phyloP scores from a whole-genome alignment of 192 early-diverging fungal species.

The Obelidium mucronatum region DNA sequence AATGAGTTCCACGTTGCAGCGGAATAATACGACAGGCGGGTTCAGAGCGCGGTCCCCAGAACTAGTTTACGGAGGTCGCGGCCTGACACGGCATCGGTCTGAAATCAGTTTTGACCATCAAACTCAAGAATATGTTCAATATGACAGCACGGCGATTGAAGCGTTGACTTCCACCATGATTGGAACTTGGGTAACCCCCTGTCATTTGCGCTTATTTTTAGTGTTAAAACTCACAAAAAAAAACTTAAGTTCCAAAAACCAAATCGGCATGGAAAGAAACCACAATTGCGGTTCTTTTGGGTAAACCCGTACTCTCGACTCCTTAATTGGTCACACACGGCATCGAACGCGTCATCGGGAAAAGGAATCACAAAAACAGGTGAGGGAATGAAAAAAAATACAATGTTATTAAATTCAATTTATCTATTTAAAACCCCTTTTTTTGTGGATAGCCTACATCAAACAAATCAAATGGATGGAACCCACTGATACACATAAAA shows the following conservation, averaged over 20 bases:
- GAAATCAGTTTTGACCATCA: constrained; percentile 30
- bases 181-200: constrained; percentile 47
- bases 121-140: constrained; percentile 31
- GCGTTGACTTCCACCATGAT: constrained; percentile 52
- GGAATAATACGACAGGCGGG: too few species aligned
- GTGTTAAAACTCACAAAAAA: background rate
- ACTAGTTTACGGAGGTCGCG: background rate
- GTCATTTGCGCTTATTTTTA: background rate
- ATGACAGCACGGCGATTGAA: constrained; percentile 36
- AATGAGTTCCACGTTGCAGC: too few species aligned
- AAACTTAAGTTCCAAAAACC: constrained; percentile 49
- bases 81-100: constrained; percentile 1
- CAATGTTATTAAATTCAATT: background rate
- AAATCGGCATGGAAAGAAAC: constrained; percentile 52
- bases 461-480: constrained; percentile 5
- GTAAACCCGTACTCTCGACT: constrained; percentile 55
- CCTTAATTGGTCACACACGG: constrained; percentile 49
- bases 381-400: constrained; percentile 29
- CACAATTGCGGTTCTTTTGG: constrained; percentile 57
- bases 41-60: background rate
- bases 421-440: background rate
- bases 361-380: constrained; percentile 45
- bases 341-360: constrained; percentile 29
- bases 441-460: constrained; percentile 2
- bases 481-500: constrained; percentile 21